phyloP scores from a whole-genome alignment of 73 alveolate genomes.

The Paramecium pentaurelia region DNA sequence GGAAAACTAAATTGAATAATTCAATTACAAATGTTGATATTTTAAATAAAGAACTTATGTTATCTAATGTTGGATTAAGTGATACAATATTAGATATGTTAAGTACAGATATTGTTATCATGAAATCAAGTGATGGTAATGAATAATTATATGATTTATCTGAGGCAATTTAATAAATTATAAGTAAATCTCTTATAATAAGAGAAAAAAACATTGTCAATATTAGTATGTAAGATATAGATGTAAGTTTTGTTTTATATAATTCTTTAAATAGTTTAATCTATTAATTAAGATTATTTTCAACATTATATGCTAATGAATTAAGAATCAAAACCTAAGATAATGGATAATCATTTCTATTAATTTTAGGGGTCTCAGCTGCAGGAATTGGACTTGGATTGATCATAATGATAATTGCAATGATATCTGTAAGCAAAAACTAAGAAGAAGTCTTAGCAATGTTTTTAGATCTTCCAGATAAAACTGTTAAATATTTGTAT shows the following conservation, averaged over 20 bases:
- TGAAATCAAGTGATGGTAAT: background rate
- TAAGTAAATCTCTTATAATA: background rate
- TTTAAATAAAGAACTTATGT: background rate
- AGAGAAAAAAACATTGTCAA: background rate
- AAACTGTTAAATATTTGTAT: constrained; percentile 40
- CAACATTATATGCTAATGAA: background rate
- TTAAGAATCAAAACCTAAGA: background rate
- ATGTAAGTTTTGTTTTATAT: background rate
- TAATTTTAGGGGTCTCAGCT: constrained; percentile 1
- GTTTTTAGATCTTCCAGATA: constrained; percentile 53
- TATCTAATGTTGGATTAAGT: background rate
- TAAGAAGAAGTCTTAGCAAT: constrained; percentile 41
- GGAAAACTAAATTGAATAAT: background rate
- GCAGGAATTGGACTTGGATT: background rate
- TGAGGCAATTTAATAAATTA: background rate
- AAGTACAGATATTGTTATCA: background rate
- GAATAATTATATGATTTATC: background rate
- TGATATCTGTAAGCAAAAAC: constrained; percentile 30
- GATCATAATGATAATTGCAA: background rate
- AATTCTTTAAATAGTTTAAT: background rate
- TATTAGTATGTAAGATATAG: background rate
- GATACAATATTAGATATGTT: background rate
- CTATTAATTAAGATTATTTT: background rate
- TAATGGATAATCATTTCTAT: background rate
- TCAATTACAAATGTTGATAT: background rate